Base-by-base conservation (phyloP, 768 basidiomycete genomes). In the Lactifluus echinatus region DNA sequence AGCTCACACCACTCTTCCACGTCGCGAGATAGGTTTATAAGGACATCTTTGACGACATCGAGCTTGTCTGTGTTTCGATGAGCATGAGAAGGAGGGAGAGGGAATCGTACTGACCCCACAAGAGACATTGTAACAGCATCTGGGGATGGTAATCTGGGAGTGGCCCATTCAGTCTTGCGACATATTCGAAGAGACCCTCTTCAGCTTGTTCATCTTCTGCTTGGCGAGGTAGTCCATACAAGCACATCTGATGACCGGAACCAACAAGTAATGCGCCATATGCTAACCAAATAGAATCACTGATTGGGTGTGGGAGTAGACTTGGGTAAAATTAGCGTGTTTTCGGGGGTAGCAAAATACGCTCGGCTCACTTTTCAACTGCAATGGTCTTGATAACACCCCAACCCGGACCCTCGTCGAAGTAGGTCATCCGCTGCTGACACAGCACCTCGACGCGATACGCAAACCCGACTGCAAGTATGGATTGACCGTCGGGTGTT, bases 111-210 rank as follows among this genome's bases (percentile, higher is more conserved):
- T 55, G 63, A 94, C 94, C 87, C 93, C 93, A 95, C 8, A 96
- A 72, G 53, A 97, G 74, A 67, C 92, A 95, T 66, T 97, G 94
- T 12, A 93, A 72, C 17, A 98, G 68, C 79, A 95, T 86, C 66
- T 94, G 91, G 3, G 95, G 94, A 71, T 97, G 92, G 68, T 90
- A 93, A 69, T 96, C 90, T 17, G 83, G 80, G 34, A 97, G 71
- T 3, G 95, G 93, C 0, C 91, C 92, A 67, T 94, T 93, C 48
- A 81, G 77, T 55, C 83, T 72, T 5, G 88, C 89, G 34, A 93
- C 89, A 65, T 88, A 77, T 64, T 91, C 87, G 56, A 95, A 89
- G 15, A 95, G 74, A 62, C 82, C 82, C 62, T 77, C 75, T 8
- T 69, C 64, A 4, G 64, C 57, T 49, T 64, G 55, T 40, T 61